Evolutionary conservation across 441 rosid species (phyloP).

Genomic region (Gossypium aridum): DNA sequence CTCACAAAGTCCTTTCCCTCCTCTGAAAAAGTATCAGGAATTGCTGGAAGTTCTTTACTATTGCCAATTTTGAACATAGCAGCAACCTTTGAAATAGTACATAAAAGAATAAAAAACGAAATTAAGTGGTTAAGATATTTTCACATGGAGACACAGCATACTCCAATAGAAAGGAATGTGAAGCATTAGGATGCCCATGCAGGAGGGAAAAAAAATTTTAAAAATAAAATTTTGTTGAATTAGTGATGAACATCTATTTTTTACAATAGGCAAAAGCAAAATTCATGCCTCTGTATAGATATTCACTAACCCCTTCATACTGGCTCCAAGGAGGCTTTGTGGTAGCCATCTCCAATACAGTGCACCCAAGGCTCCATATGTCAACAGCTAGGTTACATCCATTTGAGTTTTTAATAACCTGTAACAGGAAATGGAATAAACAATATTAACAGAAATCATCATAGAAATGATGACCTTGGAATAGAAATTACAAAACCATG

Average conservation of each 20-base stretch:
- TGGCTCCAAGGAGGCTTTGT: constrained; percentile 71
- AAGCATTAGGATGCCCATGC: neutral
- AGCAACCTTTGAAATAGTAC: constrained; percentile 34
- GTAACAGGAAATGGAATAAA: constrained; percentile 4
- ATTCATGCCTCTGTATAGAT: neutral
- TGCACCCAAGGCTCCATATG: constrained; percentile 68
- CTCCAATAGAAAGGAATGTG: neutral
- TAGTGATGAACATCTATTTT: neutral
- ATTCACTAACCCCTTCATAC: constrained; percentile 64
- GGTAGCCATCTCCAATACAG: constrained; percentile 65
- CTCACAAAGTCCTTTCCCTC: constrained; percentile 89
- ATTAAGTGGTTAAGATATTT: neutral
- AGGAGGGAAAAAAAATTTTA: neutral
- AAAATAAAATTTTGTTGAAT: neutral
- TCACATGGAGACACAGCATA: neutral
- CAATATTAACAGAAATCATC: constrained; percentile 10
- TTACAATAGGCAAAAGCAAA: neutral
- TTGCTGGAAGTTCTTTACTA: constrained; percentile 93
- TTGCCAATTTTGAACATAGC: constrained; percentile 99
- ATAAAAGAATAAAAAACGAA: neutral
- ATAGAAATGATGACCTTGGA: constrained; percentile 8
- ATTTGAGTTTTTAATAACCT: constrained; percentile 43
- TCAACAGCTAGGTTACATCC: constrained; percentile 54
- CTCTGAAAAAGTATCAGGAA: constrained; percentile 84
- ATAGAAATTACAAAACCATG: constrained; percentile 3